Conservation (phyloP, 441 rosid genomes). For the Viola pubescens region DNA sequence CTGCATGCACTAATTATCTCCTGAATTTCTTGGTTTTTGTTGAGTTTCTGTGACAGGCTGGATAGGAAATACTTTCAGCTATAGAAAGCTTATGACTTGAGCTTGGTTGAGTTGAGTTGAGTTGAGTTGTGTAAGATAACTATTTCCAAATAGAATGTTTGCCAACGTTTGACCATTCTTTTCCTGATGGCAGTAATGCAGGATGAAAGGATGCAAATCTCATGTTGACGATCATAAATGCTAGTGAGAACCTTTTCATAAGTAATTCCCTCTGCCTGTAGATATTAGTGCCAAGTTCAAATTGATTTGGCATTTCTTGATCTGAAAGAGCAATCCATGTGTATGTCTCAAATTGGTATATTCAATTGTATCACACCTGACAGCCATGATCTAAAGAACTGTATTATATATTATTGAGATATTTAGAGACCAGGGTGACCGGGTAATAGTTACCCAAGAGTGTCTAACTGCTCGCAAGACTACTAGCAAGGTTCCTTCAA, state of each 20-base stretch:
- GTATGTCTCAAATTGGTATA: too few relatives aligned
- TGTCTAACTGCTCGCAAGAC: too few relatives aligned
- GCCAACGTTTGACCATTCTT: constrained; percentile 15
- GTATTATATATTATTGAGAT: too few relatives aligned
- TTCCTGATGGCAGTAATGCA: constrained; percentile 18
- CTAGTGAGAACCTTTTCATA: constrained; percentile 16
- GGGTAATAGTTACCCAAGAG: too few relatives aligned
- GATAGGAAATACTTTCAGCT: not conserved
- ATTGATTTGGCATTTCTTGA: not conserved
- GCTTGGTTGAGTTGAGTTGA: too few relatives aligned
- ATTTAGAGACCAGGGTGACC: too few relatives aligned
- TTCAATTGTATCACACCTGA: too few relatives aligned
- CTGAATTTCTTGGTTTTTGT: constrained; percentile 1
- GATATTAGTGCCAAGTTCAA: constrained; percentile 8
- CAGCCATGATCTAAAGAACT: too few relatives aligned
- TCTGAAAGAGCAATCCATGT: constrained; percentile 14
- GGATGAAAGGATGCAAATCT: constrained; percentile 20
- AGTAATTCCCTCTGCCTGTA: constrained; percentile 18
- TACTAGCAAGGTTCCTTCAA: too few relatives aligned
- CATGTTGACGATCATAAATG: constrained; percentile 15
- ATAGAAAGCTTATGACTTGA: too few relatives aligned
- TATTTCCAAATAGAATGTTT: constrained; percentile 4
- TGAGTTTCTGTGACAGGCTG: not conserved
- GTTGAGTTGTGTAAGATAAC: not conserved
- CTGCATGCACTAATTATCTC: not conserved